phyloP scores from a whole-genome alignment of 2,329 filamentous ascomycete species.

The Aureobasidium leucospermi region DNA sequence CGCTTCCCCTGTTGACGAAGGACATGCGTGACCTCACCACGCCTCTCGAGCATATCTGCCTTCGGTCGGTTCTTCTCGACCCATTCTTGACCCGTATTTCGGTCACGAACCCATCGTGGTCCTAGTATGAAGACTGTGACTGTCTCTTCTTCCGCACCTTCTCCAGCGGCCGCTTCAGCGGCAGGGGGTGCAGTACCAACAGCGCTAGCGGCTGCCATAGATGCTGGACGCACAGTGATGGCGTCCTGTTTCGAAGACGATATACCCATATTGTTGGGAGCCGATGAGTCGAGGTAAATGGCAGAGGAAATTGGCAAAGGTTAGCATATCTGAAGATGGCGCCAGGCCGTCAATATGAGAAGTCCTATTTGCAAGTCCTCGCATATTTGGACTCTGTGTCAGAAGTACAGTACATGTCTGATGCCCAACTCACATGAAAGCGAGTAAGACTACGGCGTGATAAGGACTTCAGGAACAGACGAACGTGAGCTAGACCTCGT shows the following conservation, averaged over 20 bases:
- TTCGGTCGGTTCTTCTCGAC: conserved; percentile 6
- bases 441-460: background rate
- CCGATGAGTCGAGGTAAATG: background rate
- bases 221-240: background rate
- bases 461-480: background rate
- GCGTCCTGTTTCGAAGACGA: background rate
- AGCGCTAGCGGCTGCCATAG: background rate
- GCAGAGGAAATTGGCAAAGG: background rate
- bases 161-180: background rate
- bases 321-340: background rate
- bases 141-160: background rate
- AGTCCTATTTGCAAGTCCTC: background rate
- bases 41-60: background rate
- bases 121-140: background rate
- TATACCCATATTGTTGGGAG: background rate
- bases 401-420: background rate
- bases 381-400: background rate
- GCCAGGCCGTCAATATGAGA: background rate
- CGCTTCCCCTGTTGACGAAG: conserved; percentile 1
- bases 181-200: background rate
- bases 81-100: background rate
- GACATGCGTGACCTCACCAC: conserved; percentile 9
- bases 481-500: background rate
- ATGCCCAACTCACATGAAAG: conserved; percentile 1
- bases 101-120: conserved; percentile 8